phyloP scores from a whole-genome alignment of 2,329 filamentous ascomycete species.

The Alternaria atra region DNA sequence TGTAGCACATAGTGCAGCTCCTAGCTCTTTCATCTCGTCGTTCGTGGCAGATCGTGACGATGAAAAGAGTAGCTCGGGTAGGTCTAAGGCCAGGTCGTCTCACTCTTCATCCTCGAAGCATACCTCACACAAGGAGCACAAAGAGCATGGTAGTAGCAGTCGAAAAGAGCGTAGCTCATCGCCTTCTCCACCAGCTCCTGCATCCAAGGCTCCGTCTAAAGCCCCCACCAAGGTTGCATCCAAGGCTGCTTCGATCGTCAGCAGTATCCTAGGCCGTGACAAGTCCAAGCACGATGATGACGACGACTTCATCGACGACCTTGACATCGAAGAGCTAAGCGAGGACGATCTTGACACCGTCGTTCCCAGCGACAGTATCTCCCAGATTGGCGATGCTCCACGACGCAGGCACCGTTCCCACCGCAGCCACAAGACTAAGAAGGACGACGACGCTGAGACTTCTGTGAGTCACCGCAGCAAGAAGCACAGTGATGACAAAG shows the following conservation, averaged over 20 bases:
- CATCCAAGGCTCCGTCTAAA: slow-evolving; percentile 32
- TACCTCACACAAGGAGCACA: slow-evolving; percentile 32
- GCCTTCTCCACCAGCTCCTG: slow-evolving; percentile 36
- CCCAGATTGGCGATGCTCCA: slow-evolving; percentile 45
- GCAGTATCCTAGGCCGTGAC: slow-evolving; percentile 50
- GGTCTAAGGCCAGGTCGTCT: slow-evolving; percentile 46
- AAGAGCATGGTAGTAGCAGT: slow-evolving; percentile 21
- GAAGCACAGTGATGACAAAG: slow-evolving; percentile 20
- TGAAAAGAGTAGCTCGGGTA: slow-evolving; percentile 42
- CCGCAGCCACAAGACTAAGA: slow-evolving; percentile 24
- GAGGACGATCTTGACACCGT: slow-evolving; percentile 55
- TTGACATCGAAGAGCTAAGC: slow-evolving; percentile 45
- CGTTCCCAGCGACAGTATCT: slow-evolving; percentile 59
- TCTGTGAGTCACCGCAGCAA: slow-evolving; percentile 30
- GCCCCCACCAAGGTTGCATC: slow-evolving; percentile 30
- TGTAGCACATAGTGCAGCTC: slow-evolving; percentile 17
- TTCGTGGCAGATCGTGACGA: slow-evolving; percentile 46
- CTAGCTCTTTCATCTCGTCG: slow-evolving; percentile 50
- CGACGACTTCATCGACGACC: slow-evolving; percentile 47
- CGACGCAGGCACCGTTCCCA: slow-evolving; percentile 44
- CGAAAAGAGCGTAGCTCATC: slow-evolving; percentile 31
- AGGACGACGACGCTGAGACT: slow-evolving; percentile 23
- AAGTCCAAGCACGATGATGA: slow-evolving; percentile 43
- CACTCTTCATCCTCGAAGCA: slow-evolving; percentile 39
- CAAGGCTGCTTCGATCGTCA: slow-evolving; percentile 45